These are phyloP conservation scores for Xanthoceras sorbifolium DNA, from an alignment of 345 rosid genomes.

Conservation along the genomic window DNA sequence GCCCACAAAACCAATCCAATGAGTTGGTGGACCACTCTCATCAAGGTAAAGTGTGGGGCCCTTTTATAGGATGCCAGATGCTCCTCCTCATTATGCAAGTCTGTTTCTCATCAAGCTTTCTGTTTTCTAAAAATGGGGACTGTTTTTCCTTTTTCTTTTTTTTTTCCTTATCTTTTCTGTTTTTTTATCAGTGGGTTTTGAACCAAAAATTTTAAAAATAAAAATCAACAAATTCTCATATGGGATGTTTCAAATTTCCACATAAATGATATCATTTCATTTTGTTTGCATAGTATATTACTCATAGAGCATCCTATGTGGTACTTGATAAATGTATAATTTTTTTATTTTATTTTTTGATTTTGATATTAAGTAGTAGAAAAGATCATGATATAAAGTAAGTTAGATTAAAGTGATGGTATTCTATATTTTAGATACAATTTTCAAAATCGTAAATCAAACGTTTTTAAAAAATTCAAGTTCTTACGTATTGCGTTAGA, in stretches of 20 bases:
- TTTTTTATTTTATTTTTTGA: too few species aligned
- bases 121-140: not conserved
- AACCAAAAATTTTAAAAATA: not conserved
- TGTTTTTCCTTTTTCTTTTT: too few species aligned
- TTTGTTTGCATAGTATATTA: not conserved
- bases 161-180: too few species aligned
- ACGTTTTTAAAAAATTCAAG: not conserved
- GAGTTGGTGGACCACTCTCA: constrained; percentile 45
- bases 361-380: too few species aligned
- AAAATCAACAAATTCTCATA: not conserved
- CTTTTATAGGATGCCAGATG: constrained; percentile 26
- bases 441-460: not conserved
- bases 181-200: not conserved
- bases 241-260: not conserved
- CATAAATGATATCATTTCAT: not conserved
- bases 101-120: constrained; percentile 2
- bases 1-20: constrained; percentile 29
- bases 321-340: too few species aligned
- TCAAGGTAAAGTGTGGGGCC: constrained; percentile 36
- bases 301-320: too few species aligned
- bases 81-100: constrained; percentile 21
- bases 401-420: too few species aligned
- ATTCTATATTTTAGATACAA: not conserved
- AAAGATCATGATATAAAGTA: too few species aligned
- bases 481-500: not conserved